phyloP scores from a whole-genome alignment of 306 rosid species.

The Alnus glutinosa region DNA sequence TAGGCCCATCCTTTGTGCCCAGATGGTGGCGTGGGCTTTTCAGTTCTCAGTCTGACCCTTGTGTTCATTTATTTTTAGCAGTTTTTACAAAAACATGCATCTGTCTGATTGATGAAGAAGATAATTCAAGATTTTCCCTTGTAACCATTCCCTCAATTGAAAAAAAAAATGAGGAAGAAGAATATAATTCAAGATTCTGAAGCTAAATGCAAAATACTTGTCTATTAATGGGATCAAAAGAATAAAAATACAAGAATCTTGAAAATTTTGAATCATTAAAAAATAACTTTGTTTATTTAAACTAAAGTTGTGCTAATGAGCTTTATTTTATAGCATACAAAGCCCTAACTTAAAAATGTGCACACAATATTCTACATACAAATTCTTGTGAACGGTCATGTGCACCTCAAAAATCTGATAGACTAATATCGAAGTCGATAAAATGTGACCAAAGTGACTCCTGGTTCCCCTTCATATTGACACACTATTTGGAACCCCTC shows the following conservation, averaged over 20 bases:
- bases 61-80: too few relatives aligned
- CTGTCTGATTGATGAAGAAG: too few relatives aligned
- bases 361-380: background rate
- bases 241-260: background rate
- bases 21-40: too few relatives aligned
- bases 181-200: too few relatives aligned
- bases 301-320: background rate
- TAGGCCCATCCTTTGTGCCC: too few relatives aligned
- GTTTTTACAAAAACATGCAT: too few relatives aligned
- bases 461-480: constrained; percentile 46
- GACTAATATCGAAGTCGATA: background rate
- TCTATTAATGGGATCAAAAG: background rate
- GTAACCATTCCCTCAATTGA: too few relatives aligned
- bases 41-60: too few relatives aligned
- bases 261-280: background rate
- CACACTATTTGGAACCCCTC: constrained; percentile 95
- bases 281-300: background rate
- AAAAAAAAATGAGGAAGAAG: too few relatives aligned
- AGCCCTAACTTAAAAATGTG: background rate
- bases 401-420: background rate
- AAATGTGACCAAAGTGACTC: background rate
- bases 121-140: too few relatives aligned
- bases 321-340: background rate
- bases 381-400: background rate
- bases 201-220: too few relatives aligned